Evolutionary conservation across 345 rosid genomes (phyloP).

Genomic region (Cochlearia excelsa): DNA sequence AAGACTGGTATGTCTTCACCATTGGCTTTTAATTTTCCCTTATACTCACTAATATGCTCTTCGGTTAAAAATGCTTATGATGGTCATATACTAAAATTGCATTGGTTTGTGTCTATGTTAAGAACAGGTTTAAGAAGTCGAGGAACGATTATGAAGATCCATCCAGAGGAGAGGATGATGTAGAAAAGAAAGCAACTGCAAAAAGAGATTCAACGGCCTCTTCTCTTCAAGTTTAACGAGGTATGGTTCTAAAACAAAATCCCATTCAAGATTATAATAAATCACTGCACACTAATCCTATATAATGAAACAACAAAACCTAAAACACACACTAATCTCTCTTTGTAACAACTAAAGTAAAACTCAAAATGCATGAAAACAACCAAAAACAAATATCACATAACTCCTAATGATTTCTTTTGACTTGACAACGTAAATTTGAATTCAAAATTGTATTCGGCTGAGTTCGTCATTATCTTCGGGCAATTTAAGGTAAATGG

Average conservation of each 20-base stretch:
- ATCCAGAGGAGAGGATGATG: slow-evolving; percentile 8
- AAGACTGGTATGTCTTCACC: slow-evolving; percentile 60
- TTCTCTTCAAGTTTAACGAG: slow-evolving; percentile 90
- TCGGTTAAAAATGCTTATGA: not conserved
- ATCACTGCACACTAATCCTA: no score
- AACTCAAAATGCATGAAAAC: no score
- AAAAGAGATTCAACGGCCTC: slow-evolving; percentile 66
- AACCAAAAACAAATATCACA: no score
- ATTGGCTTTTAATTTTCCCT: not conserved
- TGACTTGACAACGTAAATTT: no score
- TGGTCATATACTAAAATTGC: not conserved
- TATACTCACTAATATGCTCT: slow-evolving; percentile 1
- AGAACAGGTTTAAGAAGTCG: slow-evolving; percentile 65
- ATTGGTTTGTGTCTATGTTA: not conserved
- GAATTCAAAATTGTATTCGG: no score
- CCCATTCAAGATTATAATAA: no score
- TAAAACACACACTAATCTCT: no score
- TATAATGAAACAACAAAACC: no score
- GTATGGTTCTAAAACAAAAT: slow-evolving; percentile 33
- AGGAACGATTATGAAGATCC: slow-evolving; percentile 48
- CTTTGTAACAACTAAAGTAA: no score
- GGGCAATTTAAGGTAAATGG: no score
- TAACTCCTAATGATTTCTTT: no score
- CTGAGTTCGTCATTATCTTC: no score
- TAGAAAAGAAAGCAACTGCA: slow-evolving; percentile 40